Base-by-base conservation (phyloP, 768 basidiomycete genomes). In the Podaxis sp. region DNA sequence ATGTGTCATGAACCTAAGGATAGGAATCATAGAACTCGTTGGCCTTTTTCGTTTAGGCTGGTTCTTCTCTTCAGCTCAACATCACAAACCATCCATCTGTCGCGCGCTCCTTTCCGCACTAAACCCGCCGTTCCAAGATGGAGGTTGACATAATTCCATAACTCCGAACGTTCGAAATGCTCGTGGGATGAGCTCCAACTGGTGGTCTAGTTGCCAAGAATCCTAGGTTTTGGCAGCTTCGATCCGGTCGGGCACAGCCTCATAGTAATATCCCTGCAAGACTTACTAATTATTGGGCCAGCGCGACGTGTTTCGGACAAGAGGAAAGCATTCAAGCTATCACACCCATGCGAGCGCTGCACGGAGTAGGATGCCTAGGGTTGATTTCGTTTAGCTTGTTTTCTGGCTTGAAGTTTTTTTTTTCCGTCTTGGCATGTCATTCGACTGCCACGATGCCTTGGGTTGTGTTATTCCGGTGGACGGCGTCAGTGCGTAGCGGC, bases 401-500 rank as follows among this genome's bases (percentile, higher is more conserved):
- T 33, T 59, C 12, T 38, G 38, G 12, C 24, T 15, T 24, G 49
- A 55, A 7, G 17, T n/a, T 42, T 42, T 42, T 56, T n/a, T 57
- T 28, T 42, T 26, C 26, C 28, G 24, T 17, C 52, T 61, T 59
- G 49, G 49, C 59, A 19, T 52, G 24, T 33, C 39, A 42, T 19
- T 54, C 40, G 17, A 28, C 40, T 49, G 26, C 36, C 49, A 52
- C 39, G 36, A 24, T 52, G 24, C 42, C 13, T 53, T 33, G 36
- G 39, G 39, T 52, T 28, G 24, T 39, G 15, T 52, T 33, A 51
- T 51, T 59, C 36, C 38, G 26, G 44, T 49, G 24, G 52, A 54
- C 59, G 40, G 59, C 28, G 52, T 44, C 52, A 54, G 26, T 53
- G 59, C 51, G 51, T 54, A 30, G 59, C 52, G 59, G 59, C 28